These are phyloP conservation scores for Vachellia pachyceras DNA, from an alignment of 306 rosid genomes.

Conservation along the genomic window DNA sequence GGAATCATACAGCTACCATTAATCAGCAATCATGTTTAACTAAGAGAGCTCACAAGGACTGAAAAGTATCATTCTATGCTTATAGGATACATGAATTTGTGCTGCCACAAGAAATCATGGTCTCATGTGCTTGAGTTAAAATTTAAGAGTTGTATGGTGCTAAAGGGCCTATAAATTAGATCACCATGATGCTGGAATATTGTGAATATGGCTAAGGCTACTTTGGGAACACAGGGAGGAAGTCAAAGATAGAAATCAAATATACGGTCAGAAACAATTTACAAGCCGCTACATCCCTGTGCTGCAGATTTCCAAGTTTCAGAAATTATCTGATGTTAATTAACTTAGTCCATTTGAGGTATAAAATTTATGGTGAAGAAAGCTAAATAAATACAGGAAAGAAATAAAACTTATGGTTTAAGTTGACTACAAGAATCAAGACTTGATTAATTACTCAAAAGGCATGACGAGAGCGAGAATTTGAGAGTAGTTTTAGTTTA, in stretches of 20 bases:
- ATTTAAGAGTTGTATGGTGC: background rate
- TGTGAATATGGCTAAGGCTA: background rate
- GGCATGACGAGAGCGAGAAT: background rate
- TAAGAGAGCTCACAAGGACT: background rate
- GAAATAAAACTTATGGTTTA: background rate
- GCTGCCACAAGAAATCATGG: background rate
- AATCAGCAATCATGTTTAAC: background rate
- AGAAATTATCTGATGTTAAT: background rate
- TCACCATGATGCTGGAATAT: background rate
- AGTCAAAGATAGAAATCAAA: background rate
- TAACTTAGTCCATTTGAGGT: background rate
- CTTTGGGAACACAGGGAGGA: background rate
- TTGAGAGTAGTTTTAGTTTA: background rate
- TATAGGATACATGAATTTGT: slow-evolving; percentile 20
- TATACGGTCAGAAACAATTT: background rate
- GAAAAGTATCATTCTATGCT: slow-evolving; percentile 24
- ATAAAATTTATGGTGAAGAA: background rate
- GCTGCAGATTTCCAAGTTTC: background rate
- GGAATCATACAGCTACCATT: slow-evolving; percentile 19
- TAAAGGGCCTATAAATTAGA: background rate
- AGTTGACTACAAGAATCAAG: background rate
- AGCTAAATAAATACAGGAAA: background rate
- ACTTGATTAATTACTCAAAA: background rate
- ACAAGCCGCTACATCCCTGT: background rate
- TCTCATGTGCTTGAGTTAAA: background rate